Conservation (phyloP, 495 filamentous ascomycete genomes). For the Xylaria castorea region DNA sequence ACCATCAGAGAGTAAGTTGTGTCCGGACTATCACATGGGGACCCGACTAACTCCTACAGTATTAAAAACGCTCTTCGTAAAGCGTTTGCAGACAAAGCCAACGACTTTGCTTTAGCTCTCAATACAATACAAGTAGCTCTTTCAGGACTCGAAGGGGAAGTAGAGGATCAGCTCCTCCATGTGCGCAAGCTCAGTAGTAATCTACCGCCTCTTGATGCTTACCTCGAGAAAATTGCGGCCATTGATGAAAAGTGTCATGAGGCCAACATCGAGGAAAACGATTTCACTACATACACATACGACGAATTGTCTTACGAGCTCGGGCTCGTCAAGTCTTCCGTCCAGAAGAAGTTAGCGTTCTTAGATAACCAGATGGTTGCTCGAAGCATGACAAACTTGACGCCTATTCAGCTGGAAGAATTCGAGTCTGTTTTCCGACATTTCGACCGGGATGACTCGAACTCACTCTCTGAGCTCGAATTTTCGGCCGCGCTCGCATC, state of each 20-base stretch:
- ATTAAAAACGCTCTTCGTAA: conserved; percentile 95
- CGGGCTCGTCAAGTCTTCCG: conserved; percentile 84
- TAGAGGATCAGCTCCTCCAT: conserved; percentile 90
- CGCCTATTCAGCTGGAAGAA: conserved; percentile 96
- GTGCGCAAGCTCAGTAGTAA: conserved; percentile 80
- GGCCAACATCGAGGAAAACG: conserved; percentile 98
- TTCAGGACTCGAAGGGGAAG: conserved; percentile 91
- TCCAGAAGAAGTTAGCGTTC: conserved; percentile 94
- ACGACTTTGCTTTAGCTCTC: conserved; percentile 92
- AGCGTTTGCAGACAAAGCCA: conserved; percentile 93
- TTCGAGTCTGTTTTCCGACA: conserved; percentile 98
- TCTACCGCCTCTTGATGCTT: conserved; percentile 84
- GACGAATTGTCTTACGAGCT: conserved; percentile 96
- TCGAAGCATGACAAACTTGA: conserved; percentile 97
- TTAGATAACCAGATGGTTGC: conserved; percentile 96
- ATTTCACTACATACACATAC: conserved; percentile 97
- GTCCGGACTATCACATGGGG: background rate
- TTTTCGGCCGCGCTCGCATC: conserved; percentile 94
- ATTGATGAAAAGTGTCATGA: conserved; percentile 89
- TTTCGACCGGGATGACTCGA: conserved; percentile 92
- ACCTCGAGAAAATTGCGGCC: conserved; percentile 79
- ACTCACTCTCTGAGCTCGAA: conserved; percentile 90
- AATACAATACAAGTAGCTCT: conserved; percentile 93
- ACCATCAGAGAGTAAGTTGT: conserved; percentile 84
- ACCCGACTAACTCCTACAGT: conserved; percentile 45